phyloP scores from a whole-genome alignment of 148 eudicot genomes.

The Vaccinium myrtillus region DNA sequence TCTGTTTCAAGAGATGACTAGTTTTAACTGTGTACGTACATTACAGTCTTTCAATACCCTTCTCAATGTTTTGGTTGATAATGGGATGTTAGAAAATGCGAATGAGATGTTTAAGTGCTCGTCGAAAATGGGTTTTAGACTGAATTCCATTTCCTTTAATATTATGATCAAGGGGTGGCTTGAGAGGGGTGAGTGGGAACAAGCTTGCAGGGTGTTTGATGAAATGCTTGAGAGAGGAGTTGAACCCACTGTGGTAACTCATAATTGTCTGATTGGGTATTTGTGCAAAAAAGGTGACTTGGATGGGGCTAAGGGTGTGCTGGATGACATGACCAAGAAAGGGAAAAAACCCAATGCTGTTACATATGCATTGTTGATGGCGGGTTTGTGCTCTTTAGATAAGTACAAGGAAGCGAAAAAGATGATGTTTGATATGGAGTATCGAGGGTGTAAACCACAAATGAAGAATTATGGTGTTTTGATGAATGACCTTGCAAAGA shows the following conservation, averaged over 20 bases:
- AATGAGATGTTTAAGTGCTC: constrained; percentile 42
- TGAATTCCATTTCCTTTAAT: constrained; percentile 66
- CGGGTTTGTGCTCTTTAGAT: constrained; percentile 69
- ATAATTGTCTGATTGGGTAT: constrained; percentile 75
- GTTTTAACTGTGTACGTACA: constrained; percentile 58
- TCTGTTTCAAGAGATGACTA: constrained; percentile 52
- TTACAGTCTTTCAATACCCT: constrained; percentile 72
- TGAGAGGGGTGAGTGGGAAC: constrained; percentile 53
- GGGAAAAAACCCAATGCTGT: constrained; percentile 60
- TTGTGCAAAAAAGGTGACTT: constrained; percentile 66
- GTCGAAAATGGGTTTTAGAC: constrained; percentile 54
- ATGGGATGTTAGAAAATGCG: constrained; percentile 46
- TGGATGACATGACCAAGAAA: constrained; percentile 59
- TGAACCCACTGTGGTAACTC: constrained; percentile 72
- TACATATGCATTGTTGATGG: constrained; percentile 73
- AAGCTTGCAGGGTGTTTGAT: constrained; percentile 65
- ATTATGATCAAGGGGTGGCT: constrained; percentile 80
- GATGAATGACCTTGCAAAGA: constrained; percentile 64
- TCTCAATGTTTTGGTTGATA: constrained; percentile 67
- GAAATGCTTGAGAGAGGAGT: constrained; percentile 86
- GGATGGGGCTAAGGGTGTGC: constrained; percentile 50
- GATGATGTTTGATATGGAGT: constrained; percentile 97
- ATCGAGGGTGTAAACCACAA: constrained; percentile 65
- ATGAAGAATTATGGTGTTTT: constrained; percentile 73
- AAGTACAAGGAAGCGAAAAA: constrained; percentile 73